Evolutionary conservation across 2,329 filamentous ascomycete species (phyloP), one percentile per base, ranked within the genome.

Genomic region (Cylindrodendrum hubeiense): DNA sequence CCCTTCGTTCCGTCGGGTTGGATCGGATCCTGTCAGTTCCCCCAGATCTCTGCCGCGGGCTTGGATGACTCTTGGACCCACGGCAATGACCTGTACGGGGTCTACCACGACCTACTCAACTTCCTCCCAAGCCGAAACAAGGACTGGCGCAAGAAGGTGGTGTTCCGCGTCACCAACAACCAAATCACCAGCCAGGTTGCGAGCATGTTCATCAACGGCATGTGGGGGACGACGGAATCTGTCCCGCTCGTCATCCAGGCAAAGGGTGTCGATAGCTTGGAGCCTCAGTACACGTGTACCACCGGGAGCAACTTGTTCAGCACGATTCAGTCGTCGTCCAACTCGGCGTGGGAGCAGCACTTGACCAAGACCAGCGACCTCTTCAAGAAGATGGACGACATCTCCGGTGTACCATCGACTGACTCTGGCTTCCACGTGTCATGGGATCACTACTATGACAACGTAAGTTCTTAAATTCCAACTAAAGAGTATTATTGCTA

Each of bases 361-460:
- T 83, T 95, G 12, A 82, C 82, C 4, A 83, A 81, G 21, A 84
- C 91, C 0, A 75, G 78, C 3, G 68, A 79, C 0, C 81, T 96
- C 0, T 93, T 87, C 74, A 73, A 78, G 6, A 78, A 77, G 0
- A 86, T 96, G 0, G 93, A 96, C 73, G 76, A 81, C 44, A 85
- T 95, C 49, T 93, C 91, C 0, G 91, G 91, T 30, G 86, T 96
- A 1, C 75, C 85, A 0, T 66, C 82, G 0, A 78, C 78, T 34
- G 86, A 90, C 65, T 74, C 76, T 0, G 90, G 84, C 4, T 96
- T 93, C 82, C 92, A 95, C 74, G 84, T 79, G 43, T 90, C 86
- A 57, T 90, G 92, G 72, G 93, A 96, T 75, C 93, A 94, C 78
- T 96, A 96, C 81, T 96, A 90, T 73, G 93, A 96, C 77, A 96